phyloP scores from a whole-genome alignment of 495 filamentous ascomycete species.

The Lasiosphaeria miniovina region DNA sequence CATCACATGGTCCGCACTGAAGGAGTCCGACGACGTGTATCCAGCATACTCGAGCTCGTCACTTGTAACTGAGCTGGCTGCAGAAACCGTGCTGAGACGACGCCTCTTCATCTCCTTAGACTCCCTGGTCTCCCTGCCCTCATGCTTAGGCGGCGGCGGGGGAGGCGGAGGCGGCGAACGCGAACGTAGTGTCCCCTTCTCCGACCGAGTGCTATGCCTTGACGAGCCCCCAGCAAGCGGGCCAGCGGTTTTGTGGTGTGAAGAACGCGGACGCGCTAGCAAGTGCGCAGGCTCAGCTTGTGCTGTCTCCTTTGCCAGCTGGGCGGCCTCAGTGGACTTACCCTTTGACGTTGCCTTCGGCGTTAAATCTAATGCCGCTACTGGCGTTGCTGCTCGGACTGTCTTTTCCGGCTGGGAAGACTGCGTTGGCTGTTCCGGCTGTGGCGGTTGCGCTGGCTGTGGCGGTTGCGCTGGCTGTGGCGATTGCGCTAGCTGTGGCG shows the following conservation, averaged over 20 bases:
- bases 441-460: too few relatives aligned
- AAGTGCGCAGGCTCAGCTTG: neutral
- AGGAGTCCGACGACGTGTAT: constrained; percentile 45
- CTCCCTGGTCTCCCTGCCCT: neutral
- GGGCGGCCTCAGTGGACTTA: too few relatives aligned
- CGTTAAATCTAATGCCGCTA: neutral
- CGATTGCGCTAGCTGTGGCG: too few relatives aligned
- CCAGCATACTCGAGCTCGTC: constrained; percentile 40
- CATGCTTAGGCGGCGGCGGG: neutral
- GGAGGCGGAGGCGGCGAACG: neutral
- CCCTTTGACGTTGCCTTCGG: neutral
- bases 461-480: neutral
- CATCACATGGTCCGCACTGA: constrained; percentile 36
- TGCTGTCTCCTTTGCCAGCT: neutral
- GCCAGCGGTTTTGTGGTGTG: constrained; percentile 4
- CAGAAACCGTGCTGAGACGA: constrained; percentile 2
- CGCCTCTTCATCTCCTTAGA: constrained; percentile 13
- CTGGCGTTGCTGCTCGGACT: neutral
- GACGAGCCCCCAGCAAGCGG: neutral
- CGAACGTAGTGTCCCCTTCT: neutral
- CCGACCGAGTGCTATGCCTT: neutral
- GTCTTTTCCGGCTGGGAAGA: too few relatives aligned
- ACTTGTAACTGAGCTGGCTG: neutral
- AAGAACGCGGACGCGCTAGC: constrained; percentile 4
- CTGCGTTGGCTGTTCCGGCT: neutral